Evolutionary conservation across 164 flowering plant genomes (phyloP).

Genomic region (Tetracentron sinense): DNA sequence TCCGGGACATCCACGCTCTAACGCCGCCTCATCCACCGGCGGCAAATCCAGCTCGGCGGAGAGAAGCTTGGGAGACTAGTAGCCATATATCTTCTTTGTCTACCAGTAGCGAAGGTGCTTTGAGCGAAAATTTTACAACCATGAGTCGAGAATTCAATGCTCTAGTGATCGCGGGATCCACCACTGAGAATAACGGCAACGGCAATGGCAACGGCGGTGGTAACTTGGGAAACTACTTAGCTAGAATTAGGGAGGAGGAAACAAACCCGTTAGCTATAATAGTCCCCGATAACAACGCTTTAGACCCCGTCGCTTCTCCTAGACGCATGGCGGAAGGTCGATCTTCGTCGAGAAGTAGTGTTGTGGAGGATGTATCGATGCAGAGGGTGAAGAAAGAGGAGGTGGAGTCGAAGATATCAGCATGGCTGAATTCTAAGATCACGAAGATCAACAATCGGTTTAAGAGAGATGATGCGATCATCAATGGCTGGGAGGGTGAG

Average conservation of each 20-base stretch:
- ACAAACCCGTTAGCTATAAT: slow-evolving; percentile 43
- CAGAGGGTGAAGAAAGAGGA: slow-evolving; percentile 85
- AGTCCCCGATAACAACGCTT: slow-evolving; percentile 31
- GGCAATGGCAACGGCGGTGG: no score
- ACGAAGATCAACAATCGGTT: slow-evolving; percentile 87
- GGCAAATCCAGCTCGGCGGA: slow-evolving; percentile 12
- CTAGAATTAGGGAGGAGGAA: slow-evolving; percentile 29
- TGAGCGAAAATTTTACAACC: slow-evolving; percentile 1
- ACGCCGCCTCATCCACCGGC: slow-evolving; percentile 27
- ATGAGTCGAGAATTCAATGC: slow-evolving; percentile 37
- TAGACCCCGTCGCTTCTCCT: slow-evolving; percentile 30
- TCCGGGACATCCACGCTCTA: slow-evolving; percentile 72
- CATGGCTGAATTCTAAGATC: slow-evolving; percentile 87
- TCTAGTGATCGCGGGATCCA: slow-evolving; percentile 39
- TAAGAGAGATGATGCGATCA: slow-evolving; percentile 84
- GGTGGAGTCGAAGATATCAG: slow-evolving; percentile 81
- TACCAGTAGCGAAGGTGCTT: slow-evolving; percentile 30
- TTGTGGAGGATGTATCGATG: slow-evolving; percentile 34
- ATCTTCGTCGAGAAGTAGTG: slow-evolving; percentile 2
- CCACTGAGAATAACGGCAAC: slow-evolving; percentile 7
- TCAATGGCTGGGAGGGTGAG: slow-evolving; percentile 80
- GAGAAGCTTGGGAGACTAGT: slow-evolving; percentile 48
- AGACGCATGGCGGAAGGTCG: neutral
- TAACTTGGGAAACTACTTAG: slow-evolving; percentile 7
- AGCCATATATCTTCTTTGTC: slow-evolving; percentile 52